These are phyloP conservation scores for Camellia oleifera DNA, from an alignment of 179 eudicot species.

Conservation along the genomic window DNA sequence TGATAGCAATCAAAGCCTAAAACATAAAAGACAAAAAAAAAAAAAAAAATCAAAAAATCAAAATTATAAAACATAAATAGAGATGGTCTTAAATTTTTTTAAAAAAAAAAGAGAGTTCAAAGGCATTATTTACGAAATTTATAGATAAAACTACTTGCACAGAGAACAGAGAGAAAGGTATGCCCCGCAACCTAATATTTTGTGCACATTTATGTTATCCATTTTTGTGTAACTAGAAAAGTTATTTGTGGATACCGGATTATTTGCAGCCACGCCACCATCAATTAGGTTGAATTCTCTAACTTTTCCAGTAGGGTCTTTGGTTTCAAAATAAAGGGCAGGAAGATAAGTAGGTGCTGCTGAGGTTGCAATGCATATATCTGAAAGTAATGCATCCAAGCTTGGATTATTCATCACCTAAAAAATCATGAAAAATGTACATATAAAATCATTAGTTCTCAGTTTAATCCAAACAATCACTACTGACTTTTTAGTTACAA, in stretches of 20 bases:
- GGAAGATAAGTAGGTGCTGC: slow-evolving; percentile 54
- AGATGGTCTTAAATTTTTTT: neutral
- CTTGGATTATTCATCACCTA: slow-evolving; percentile 31
- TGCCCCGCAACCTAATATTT: no score
- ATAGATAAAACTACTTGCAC: slow-evolving; percentile 29
- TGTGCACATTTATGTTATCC: no score
- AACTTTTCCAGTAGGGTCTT: slow-evolving; percentile 20
- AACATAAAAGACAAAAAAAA: neutral
- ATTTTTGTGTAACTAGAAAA: no score
- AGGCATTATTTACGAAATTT: neutral
- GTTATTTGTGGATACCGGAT: slow-evolving; percentile 26
- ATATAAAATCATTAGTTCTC: neutral
- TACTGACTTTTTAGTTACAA: neutral
- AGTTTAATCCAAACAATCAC: neutral
- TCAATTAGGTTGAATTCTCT: slow-evolving; percentile 46
- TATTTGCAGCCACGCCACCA: slow-evolving; percentile 53
- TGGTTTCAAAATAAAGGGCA: slow-evolving; percentile 29
- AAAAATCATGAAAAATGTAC: neutral
- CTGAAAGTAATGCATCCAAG: slow-evolving; percentile 37
- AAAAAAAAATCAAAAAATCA: neutral
- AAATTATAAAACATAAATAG: neutral
- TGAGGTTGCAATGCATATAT: slow-evolving; percentile 44
- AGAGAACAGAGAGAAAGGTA: no score
- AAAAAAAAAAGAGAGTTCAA: neutral
- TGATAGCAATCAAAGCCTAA: slow-evolving; percentile 44